Percentiles rank a stretch among this genome's conserved stretches.
phyloP scores from a whole-genome alignment of 2,329 filamentous ascomycete genomes.

The Cercospora janseana region DNA sequence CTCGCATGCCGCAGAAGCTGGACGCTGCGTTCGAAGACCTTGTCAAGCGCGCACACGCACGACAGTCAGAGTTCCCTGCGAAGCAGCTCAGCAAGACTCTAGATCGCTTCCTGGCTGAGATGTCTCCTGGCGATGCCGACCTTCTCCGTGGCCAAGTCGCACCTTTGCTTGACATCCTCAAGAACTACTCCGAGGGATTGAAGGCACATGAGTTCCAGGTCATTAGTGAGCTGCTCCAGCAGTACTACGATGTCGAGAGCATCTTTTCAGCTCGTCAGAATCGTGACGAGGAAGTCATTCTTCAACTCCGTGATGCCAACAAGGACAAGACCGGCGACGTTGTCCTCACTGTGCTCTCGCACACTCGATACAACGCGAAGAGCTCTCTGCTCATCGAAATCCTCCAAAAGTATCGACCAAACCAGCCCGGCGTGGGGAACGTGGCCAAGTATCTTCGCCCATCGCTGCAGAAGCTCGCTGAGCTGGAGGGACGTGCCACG shows the following conservation, averaged over 20 bases:
- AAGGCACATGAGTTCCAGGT: constrained; percentile 86
- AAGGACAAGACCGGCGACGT: constrained; percentile 87
- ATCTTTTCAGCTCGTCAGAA: constrained; percentile 81
- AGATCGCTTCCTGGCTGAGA: constrained; percentile 81
- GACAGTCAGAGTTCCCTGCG: constrained; percentile 85
- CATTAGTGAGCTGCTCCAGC: constrained; percentile 73
- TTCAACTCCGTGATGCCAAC: constrained; percentile 92
- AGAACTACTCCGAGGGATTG: constrained; percentile 78
- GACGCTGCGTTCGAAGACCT: constrained; percentile 78
- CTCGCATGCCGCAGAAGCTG: constrained; percentile 93
- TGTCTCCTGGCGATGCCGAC: constrained; percentile 69
- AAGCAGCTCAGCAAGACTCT: constrained; percentile 83
- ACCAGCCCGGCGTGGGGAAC: constrained; percentile 85
- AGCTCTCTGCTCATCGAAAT: constrained; percentile 90
- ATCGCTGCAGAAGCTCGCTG: constrained; percentile 79
- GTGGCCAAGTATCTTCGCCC: constrained; percentile 84
- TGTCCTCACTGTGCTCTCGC: constrained; percentile 85
- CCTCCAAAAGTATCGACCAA: constrained; percentile 89
- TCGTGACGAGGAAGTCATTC: constrained; percentile 89
- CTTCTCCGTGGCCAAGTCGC: constrained; percentile 69
- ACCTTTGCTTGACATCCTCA: constrained; percentile 75
- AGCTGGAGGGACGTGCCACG: constrained; percentile 80
- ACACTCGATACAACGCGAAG: constrained; percentile 89
- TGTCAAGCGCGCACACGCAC: constrained; percentile 75
- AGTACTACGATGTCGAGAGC: constrained; percentile 79